Conservation (phyloP, 1,284 basidiomycete species). For the Microbotryum lychnidis-dioicae region DNA sequence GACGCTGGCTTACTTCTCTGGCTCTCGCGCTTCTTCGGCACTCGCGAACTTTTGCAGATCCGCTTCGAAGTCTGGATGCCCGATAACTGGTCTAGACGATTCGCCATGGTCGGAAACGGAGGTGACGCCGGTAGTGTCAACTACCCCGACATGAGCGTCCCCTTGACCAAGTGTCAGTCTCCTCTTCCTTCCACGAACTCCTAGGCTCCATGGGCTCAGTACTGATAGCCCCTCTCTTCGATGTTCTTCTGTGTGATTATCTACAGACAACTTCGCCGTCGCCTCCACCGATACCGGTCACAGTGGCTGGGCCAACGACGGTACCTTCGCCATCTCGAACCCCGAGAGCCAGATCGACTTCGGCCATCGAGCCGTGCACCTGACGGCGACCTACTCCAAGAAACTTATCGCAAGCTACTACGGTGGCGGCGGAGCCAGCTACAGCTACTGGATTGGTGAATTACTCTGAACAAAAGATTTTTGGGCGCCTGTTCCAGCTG, state of each 20-base stretch:
- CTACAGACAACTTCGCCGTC: slow-evolving; percentile 15
- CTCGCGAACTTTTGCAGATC: slow-evolving; percentile 1
- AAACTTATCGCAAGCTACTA: slow-evolving; percentile 8
- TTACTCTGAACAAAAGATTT: too few species aligned
- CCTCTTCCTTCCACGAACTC: too few species aligned
- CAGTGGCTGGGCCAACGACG: slow-evolving; percentile 19
- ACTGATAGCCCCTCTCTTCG: background rate
- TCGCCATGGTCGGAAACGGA: slow-evolving; percentile 32
- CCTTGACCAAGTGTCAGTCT: slow-evolving; percentile 14
- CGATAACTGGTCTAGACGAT: slow-evolving; percentile 24
- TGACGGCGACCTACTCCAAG: slow-evolving; percentile 31
- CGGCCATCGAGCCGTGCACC: slow-evolving; percentile 31
- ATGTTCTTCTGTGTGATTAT: background rate
- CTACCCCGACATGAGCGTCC: slow-evolving; percentile 24
- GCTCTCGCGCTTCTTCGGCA: background rate
- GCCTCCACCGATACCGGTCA: slow-evolving; percentile 30
- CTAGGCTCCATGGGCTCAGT: too few species aligned
- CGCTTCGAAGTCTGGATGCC: slow-evolving; percentile 34
- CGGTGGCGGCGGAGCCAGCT: too few species aligned
- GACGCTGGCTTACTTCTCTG: background rate
- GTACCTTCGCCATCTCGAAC: slow-evolving; percentile 26
- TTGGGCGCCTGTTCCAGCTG: too few species aligned
- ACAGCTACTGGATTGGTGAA: too few species aligned
- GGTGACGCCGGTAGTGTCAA: slow-evolving; percentile 28
- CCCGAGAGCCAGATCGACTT: slow-evolving; percentile 32